phyloP scores from a whole-genome alignment of 176 grass and related monocot genomes.

The Areca catechu region DNA sequence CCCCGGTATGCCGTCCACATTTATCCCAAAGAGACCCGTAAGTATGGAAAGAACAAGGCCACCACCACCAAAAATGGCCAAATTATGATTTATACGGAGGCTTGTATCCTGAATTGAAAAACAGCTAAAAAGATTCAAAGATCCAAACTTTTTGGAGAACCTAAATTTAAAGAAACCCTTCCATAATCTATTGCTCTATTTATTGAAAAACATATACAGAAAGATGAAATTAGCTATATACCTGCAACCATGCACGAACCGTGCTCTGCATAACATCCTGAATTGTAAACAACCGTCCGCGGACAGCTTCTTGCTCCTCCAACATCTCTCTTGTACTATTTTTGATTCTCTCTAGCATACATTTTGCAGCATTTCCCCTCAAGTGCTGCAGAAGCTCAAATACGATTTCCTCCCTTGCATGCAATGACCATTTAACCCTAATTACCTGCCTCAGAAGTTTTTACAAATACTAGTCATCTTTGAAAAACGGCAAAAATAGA shows the following conservation, averaged over 20 bases:
- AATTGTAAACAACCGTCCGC: conserved; percentile 43
- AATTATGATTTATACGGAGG: conserved; percentile 40
- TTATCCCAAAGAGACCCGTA: conserved; percentile 42
- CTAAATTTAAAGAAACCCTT: background rate
- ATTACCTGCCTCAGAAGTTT: conserved; percentile 29
- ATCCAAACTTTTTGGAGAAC: background rate
- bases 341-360: conserved; percentile 36
- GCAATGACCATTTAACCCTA: conserved; percentile 61
- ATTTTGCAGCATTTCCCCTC: conserved; percentile 27
- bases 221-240: background rate
- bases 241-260: conserved; percentile 53
- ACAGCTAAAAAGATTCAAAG: background rate
- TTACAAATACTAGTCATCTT: no score
- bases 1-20: conserved; percentile 55
- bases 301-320: conserved; percentile 52
- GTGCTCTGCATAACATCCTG: conserved; percentile 66
- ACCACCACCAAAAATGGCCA: conserved; percentile 43
- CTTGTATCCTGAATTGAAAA: conserved; percentile 32
- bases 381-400: conserved; percentile 44
- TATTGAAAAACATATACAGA: no score
- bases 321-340: conserved; percentile 44
- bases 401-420: conserved; percentile 62
- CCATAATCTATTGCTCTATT: no score
- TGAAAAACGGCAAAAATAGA: no score
- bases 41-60: conserved; percentile 51